These are phyloP conservation scores for Chlamydomonas sp. DNA, from an alignment of 139 green algal genomes.

Conservation along the genomic window DNA sequence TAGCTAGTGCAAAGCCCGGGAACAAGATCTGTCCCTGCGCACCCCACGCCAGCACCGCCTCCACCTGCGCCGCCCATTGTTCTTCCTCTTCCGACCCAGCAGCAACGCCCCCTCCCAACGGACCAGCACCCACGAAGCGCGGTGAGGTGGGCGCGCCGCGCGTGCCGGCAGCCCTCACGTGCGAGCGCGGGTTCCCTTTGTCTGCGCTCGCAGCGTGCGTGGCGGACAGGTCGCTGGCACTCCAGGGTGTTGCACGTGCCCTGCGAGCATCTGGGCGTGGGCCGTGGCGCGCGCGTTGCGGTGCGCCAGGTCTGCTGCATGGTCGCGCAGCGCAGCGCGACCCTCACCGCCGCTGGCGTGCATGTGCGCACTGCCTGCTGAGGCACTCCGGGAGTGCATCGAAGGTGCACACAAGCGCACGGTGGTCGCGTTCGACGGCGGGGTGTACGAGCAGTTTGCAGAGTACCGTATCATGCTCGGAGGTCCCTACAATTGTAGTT, in stretches of 20 bases:
- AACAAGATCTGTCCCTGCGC: background rate
- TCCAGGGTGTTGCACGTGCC: background rate
- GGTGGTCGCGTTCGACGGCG: slow-evolving; percentile 61
- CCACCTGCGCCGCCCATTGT: background rate
- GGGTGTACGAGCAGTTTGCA: slow-evolving; percentile 50
- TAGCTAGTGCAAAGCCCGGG: too few relatives aligned
- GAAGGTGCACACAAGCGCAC: slow-evolving; percentile 25
- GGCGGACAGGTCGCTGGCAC: slow-evolving; percentile 5
- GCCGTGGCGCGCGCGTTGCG: slow-evolving; percentile 3
- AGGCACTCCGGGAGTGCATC: slow-evolving; percentile 48
- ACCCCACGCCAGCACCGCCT: background rate
- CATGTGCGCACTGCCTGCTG: slow-evolving; percentile 40
- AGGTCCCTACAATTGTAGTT: too few relatives aligned
- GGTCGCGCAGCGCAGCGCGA: slow-evolving; percentile 49
- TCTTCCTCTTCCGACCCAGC: too few relatives aligned
- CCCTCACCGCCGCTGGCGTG: slow-evolving; percentile 59
- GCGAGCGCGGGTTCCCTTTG: slow-evolving; percentile 26
- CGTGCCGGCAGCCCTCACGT: slow-evolving; percentile 14
- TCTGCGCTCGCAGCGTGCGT: slow-evolving; percentile 40
- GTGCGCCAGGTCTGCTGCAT: slow-evolving; percentile 60
- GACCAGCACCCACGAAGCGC: background rate
- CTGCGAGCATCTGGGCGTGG: background rate
- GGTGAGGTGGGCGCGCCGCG: too few relatives aligned
- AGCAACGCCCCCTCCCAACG: too few relatives aligned
- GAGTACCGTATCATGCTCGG: slow-evolving; percentile 40